Base-by-base conservation (phyloP, 768 basidiomycete species). In the Podaxis sp. region DNA sequence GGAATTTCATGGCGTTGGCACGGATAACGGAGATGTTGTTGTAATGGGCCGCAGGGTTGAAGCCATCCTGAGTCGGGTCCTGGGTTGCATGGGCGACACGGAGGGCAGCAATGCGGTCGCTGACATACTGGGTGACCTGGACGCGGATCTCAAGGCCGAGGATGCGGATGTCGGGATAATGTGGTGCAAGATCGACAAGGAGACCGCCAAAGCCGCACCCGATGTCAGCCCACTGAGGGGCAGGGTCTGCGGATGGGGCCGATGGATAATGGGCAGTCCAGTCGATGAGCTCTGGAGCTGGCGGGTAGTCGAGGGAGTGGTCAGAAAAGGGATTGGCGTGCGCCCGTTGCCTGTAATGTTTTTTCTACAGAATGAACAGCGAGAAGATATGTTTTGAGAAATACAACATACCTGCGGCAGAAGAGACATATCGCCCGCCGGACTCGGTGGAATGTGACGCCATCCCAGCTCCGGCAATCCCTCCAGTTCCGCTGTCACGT, bases 171-270 rank as follows among this genome's bases (percentile, higher is more conserved):
- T 96, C 88, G 6, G 97, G 97, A 70, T 91, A 97, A 40, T 93
- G 77, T 5, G 95, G 95, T 0, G 95, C 93, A 15, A 99, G 85
- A 3, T 91, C 77, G 67, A 96, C 90, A 64, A 96, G 79, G 44
- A 99, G 84, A 15, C 97, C 97, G 13, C 97, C 97, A 70, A 99
- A 99, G 48, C 97, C 97, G 73, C 97, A 99, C 0, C 97, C 97
- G 39, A 99, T 87, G 74, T 99, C 97, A 3, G 94, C 97, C 70
- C 95, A 97, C 75, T 96, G 49, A 9, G 49, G 49, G 28, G 49
- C 49, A 22, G 22, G 12, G 7, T 51, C 42, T 8, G 42, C 42
- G 12, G 42, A 44, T 44, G 42, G 49, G 24, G 19, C 24, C 12
- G 19, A 19, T 28, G 96, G 96, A 76, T 88, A 99, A 74, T 95